Conservation (phyloP, 2,329 filamentous ascomycete genomes). For the Epichloe aotearoae region DNA sequence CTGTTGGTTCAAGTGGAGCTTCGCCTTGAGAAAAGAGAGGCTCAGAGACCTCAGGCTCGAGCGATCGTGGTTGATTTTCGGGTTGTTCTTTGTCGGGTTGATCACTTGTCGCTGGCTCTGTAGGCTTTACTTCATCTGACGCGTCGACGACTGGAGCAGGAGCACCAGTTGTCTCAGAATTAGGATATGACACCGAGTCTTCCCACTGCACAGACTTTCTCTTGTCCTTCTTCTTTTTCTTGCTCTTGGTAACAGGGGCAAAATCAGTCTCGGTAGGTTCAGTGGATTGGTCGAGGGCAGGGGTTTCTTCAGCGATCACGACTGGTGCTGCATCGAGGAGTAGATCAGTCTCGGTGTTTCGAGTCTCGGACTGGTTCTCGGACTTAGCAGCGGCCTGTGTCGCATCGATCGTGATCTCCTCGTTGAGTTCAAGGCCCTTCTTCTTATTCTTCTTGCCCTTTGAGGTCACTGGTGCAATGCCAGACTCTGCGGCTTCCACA, state of each 20-base stretch:
- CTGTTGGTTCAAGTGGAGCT: slow-evolving; percentile 12
- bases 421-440: background rate
- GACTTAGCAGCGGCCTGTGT: background rate
- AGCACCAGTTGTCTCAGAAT: background rate
- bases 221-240: slow-evolving; percentile 6
- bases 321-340: background rate
- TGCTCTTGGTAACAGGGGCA: background rate
- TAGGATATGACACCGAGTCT: slow-evolving; percentile 3
- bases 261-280: background rate
- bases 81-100: background rate
- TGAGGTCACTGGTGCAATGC: background rate
- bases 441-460: slow-evolving; percentile 9
- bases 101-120: background rate
- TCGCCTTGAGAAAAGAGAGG: slow-evolving; percentile 21
- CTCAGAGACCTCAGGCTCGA: slow-evolving; percentile 15
- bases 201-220: slow-evolving; percentile 12
- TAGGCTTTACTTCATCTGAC: background rate
- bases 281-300: background rate
- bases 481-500: background rate
- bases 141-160: background rate
- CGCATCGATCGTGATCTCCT: background rate
- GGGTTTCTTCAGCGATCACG: background rate
- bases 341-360: background rate
- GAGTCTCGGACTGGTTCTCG: background rate
- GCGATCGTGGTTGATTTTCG: background rate